These are phyloP conservation scores for Magnaporthiopsis incrustans DNA, from an alignment of 2,329 filamentous ascomycete genomes.

Conservation along the genomic window DNA sequence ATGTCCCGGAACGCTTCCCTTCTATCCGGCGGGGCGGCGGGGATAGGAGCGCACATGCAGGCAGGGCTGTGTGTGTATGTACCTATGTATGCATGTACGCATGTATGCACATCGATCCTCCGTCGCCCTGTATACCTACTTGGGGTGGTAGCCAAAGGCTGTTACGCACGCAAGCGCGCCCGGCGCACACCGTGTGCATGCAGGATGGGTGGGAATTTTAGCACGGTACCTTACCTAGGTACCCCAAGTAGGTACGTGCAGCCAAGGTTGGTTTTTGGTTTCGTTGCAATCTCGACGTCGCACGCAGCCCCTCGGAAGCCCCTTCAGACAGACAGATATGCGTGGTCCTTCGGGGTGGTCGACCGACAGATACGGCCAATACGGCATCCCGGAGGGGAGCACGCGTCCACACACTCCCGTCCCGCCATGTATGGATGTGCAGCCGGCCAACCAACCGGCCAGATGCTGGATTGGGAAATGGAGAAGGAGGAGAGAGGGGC, in stretches of 20 bases:
- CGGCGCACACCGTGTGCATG: not conserved
- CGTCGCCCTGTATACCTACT: not conserved
- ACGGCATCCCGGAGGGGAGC: too few species aligned
- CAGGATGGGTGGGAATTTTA: not conserved
- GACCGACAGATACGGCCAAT: too few species aligned
- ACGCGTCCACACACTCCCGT: not conserved
- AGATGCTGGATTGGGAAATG: not conserved
- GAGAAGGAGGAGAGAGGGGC: not conserved
- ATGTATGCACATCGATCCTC: not conserved
- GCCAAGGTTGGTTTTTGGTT: not conserved
- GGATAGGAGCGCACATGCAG: too few species aligned
- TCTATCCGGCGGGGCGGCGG: not conserved
- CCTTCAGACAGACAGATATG: not conserved
- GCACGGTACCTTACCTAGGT: too few species aligned
- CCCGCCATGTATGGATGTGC: not conserved
- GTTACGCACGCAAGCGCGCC: not conserved
- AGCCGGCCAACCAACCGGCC: too few species aligned
- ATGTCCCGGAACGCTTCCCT: not conserved
- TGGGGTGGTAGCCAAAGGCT: not conserved
- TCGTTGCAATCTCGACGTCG: not conserved
- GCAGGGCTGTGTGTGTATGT: too few species aligned
- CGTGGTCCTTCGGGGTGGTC: too few species aligned
- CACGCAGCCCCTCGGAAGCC: too few species aligned
- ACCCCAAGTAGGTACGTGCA: too few species aligned
- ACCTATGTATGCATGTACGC: too few species aligned